Conservation (phyloP, 139 green algal species). For the Limnomonas spitsbergensis region DNA sequence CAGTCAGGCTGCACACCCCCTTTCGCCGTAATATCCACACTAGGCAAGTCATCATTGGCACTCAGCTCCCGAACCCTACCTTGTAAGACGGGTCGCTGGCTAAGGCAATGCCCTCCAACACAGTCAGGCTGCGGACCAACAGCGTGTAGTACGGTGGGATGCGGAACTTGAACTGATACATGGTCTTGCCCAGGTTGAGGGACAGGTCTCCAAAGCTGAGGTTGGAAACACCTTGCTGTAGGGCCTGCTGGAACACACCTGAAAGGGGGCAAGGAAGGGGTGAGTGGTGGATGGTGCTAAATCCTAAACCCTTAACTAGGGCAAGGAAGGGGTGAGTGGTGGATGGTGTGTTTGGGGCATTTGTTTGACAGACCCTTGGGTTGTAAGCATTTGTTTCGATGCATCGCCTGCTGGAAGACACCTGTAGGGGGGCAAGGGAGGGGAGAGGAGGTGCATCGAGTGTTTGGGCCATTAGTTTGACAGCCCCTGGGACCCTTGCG, state of each 20-base stretch:
- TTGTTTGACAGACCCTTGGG: no score
- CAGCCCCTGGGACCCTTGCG: no score
- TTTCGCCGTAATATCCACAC: no score
- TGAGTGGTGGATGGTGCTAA: no score
- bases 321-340: background rate
- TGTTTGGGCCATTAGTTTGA: no score
- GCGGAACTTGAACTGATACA: conserved; percentile 81
- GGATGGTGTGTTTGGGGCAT: no score
- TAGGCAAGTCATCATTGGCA: no score
- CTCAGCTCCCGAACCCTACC: conserved; percentile 36
- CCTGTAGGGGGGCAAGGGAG: no score
- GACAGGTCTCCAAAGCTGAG: conserved; percentile 64
- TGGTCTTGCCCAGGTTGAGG: conserved; percentile 69
- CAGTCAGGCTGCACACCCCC: conserved; percentile 73
- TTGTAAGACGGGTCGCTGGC: conserved; percentile 84
- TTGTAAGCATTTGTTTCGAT: no score
- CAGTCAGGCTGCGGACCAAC: conserved; percentile 75
- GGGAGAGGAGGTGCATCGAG: no score
- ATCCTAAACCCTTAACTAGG: no score
- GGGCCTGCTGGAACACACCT: conserved; percentile 75
- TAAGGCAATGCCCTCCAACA: conserved; percentile 90
- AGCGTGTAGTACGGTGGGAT: conserved; percentile 90
- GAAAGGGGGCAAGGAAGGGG: background rate
- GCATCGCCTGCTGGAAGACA: no score
- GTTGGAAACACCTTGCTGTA: conserved; percentile 77